Base-by-base conservation (phyloP, 352 stramenopile species). In the Globisporangium megalacanthum region DNA sequence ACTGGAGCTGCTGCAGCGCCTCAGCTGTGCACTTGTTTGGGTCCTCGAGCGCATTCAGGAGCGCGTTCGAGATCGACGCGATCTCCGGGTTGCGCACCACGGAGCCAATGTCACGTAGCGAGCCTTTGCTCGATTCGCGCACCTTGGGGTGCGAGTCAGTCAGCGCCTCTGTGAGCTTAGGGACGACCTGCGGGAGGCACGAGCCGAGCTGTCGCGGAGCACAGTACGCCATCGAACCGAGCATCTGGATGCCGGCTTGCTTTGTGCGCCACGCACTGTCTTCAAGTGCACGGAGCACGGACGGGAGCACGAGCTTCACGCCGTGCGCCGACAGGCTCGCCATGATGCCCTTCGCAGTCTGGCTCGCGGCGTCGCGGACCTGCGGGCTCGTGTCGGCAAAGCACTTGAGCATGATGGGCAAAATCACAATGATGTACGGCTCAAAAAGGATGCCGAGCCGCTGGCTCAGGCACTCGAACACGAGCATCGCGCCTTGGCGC, bases 1-100 rank as follows among this genome's bases (percentile, higher is more conserved):
- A 95, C 58, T 99, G 96, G 33, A 99, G 72, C 62, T 97, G 84
- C 78, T 99, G 96, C 17, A 99, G 77, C 51, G 96, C 97, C 29
- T 92, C 83, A 17, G 89, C 65, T 17, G 97, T 99, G 63, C 89
- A 70, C 56, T 82, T 84, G 62, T 93, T 94, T 1, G 94, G 93
- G 65, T 99, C 96, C 51, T 96, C 97, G 22, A 99, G 71, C 10
- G 97, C 98, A 54, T 96, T 96, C 49, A 99, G 77, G 29, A 99
- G 69, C 22, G 86, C 78, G 44, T 82, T 73, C 52, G 92, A 97
- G 36, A 99, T 96, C 6, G 89, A 95, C 31, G 92, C 90, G 49
- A 99, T 98, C 71, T 99, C 98, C 8, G 98, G 98, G 64, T 99
- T 99, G 33, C 94, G 90, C 45, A 99, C 98, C 8, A 99, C 98